Evolutionary conservation across 805 yeast genomes (phyloP).

Genomic region (Starmerella roubikii): DNA sequence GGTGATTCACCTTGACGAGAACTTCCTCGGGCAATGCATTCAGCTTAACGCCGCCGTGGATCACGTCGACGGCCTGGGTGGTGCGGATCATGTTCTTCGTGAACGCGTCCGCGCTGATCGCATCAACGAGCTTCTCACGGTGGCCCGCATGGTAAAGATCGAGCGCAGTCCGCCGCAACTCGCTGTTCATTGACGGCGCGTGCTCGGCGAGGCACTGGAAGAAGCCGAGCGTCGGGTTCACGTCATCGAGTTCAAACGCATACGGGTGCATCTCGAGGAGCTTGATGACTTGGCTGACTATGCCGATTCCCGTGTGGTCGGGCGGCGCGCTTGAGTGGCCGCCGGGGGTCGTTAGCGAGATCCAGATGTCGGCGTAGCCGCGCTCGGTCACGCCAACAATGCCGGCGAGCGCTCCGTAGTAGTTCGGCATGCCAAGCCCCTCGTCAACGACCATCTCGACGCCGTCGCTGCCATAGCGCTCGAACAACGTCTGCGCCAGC

Average conservation of each 20-base stretch:
- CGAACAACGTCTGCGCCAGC: conserved; percentile 37
- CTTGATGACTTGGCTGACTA: conserved; percentile 45
- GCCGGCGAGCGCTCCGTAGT: conserved; percentile 38
- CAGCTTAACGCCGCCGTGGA: conserved; percentile 60
- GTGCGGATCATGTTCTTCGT: conserved; percentile 38
- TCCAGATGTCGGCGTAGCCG: conserved; percentile 39
- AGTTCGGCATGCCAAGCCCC: conserved; percentile 35
- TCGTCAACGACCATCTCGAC: conserved; percentile 62
- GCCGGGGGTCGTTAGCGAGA: conserved; percentile 49
- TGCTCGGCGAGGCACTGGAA: conserved; percentile 49
- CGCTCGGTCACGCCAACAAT: conserved; percentile 49
- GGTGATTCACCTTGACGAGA: conserved; percentile 43
- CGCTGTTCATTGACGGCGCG: conserved; percentile 11
- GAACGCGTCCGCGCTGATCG: conserved; percentile 11
- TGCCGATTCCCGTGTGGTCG: conserved; percentile 68
- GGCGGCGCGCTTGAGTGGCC: conserved; percentile 77
- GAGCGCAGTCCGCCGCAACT: conserved; percentile 12
- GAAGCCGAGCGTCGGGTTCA: conserved; percentile 47
- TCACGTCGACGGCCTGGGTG: conserved; percentile 53
- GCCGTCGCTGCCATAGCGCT: conserved; percentile 48
- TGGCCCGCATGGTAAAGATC: conserved; percentile 14
- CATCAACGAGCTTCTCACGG: conserved; percentile 9
- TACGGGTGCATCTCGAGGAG: conserved; percentile 47
- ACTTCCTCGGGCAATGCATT: conserved; percentile 65
- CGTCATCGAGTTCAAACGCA: conserved; percentile 34